Percentiles rank a stretch among this genome's conserved stretches.
Evolutionary conservation across 495 filamentous ascomycete species (phyloP).

Genomic region (Podospora australis): DNA sequence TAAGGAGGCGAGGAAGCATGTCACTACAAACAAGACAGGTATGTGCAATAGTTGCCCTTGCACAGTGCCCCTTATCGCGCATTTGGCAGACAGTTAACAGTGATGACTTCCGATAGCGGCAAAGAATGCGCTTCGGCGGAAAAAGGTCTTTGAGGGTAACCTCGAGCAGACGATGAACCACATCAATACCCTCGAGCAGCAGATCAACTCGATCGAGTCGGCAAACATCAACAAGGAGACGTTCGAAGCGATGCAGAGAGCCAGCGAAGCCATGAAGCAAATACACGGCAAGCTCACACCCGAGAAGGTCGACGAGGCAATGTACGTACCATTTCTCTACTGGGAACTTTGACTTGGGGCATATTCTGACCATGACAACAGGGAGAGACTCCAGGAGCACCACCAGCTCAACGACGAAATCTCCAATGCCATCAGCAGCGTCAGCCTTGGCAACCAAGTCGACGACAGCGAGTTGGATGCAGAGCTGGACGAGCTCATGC

Average conservation of each 20-base stretch:
- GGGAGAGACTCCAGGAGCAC: conserved; percentile 89
- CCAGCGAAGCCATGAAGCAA: conserved; percentile 77
- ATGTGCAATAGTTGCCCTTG: conserved; percentile 27
- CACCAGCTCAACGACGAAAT: conserved; percentile 92
- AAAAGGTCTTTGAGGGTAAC: conserved; percentile 87
- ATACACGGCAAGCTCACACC: conserved; percentile 88
- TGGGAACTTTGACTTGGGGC: neutral
- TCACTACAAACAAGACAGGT: conserved; percentile 87
- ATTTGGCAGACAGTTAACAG: neutral
- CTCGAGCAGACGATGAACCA: conserved; percentile 84
- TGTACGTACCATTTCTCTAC: conserved; percentile 54
- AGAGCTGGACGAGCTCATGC: conserved; percentile 70
- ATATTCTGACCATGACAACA: conserved; percentile 34
- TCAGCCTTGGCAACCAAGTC: conserved; percentile 59
- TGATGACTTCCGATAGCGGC: conserved; percentile 56
- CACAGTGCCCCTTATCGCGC: neutral
- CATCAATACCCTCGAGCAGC: conserved; percentile 85
- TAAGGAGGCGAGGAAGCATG: conserved; percentile 79
- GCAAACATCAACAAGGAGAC: conserved; percentile 99
- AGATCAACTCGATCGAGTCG: conserved; percentile 94
- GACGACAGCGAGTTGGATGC: conserved; percentile 84
- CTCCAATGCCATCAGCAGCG: conserved; percentile 68
- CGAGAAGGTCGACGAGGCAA: conserved; percentile 88
- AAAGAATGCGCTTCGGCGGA: conserved; percentile 84
- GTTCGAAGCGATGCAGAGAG: conserved; percentile 85